phyloP scores from a whole-genome alignment of 2,329 filamentous ascomycete genomes.

The Fusarium sp. region DNA sequence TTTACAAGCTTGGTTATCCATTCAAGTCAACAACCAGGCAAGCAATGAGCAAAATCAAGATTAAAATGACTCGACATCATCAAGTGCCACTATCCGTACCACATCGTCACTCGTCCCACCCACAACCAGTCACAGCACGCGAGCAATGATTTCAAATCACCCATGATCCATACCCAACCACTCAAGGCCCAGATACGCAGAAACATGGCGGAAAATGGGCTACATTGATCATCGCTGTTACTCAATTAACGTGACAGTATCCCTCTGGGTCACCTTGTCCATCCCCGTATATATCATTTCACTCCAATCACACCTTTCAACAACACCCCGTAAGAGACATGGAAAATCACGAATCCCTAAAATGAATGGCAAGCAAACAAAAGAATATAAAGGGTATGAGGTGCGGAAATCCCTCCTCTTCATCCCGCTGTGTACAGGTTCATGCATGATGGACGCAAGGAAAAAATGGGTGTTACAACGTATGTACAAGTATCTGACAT shows the following conservation, averaged over 20 bases:
- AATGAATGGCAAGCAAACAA: neutral
- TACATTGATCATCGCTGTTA: slow-evolving; percentile 6
- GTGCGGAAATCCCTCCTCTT: slow-evolving; percentile 13
- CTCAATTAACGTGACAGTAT: slow-evolving; percentile 25
- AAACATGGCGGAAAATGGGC: neutral
- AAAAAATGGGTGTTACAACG: slow-evolving; percentile 38
- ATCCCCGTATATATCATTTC: neutral
- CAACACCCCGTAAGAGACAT: slow-evolving; percentile 18
- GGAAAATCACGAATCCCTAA: neutral
- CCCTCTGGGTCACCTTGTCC: neutral
- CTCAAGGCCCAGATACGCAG: neutral
- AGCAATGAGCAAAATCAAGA: neutral
- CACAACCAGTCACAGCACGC: neutral
- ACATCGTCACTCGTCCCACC: neutral
- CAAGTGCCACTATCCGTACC: neutral
- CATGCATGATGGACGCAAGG: slow-evolving; percentile 33
- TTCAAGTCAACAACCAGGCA: neutral
- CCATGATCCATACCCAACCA: neutral
- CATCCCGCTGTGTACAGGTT: slow-evolving; percentile 31
- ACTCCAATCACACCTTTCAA: slow-evolving; percentile 9
- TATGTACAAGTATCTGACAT: slow-evolving; percentile 48
- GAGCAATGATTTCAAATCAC: neutral
- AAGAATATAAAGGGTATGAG: slow-evolving; percentile 22
- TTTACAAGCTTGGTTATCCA: neutral
- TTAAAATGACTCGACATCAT: neutral